Evolutionary conservation across 208 protist genomes (phyloP).

Genomic region (Leishmania amazonensis): DNA sequence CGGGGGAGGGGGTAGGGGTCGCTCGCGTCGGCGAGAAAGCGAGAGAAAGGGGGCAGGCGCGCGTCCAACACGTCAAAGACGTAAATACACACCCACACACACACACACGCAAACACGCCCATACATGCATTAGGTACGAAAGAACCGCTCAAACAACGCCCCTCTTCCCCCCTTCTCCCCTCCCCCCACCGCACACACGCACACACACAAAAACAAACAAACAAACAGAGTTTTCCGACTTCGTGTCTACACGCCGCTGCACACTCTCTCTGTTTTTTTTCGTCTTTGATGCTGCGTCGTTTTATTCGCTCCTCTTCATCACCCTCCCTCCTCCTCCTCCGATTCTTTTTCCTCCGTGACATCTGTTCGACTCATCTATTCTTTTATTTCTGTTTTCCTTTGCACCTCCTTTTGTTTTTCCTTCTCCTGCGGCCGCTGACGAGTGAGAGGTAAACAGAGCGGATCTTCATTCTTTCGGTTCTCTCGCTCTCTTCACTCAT

Average conservation of each 20-base stretch:
- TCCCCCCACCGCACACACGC: neutral
- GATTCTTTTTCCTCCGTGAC: neutral
- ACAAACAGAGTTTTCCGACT: neutral
- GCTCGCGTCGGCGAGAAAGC: neutral
- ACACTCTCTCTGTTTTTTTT: neutral
- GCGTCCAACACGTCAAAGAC: neutral
- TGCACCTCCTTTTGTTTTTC: neutral
- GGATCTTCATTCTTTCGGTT: neutral
- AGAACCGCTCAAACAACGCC: neutral
- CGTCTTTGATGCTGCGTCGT: neutral
- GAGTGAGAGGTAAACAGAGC: neutral
- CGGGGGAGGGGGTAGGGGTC: neutral
- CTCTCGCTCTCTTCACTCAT: neutral
- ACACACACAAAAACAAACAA: neutral
- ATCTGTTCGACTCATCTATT: slow-evolving; percentile 2
- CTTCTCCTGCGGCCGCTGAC: neutral
- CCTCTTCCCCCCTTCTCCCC: neutral
- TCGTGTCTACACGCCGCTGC: neutral
- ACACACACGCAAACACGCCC: neutral
- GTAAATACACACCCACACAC: neutral
- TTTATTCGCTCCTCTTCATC: neutral
- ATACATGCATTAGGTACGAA: neutral
- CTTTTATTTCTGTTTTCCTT: neutral
- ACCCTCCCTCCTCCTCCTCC: neutral
- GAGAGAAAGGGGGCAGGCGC: neutral